Percentiles rank a stretch among this genome's conserved stretches.
Conservation (phyloP, 306 rosid species). For the Cucumis melo region DNA sequence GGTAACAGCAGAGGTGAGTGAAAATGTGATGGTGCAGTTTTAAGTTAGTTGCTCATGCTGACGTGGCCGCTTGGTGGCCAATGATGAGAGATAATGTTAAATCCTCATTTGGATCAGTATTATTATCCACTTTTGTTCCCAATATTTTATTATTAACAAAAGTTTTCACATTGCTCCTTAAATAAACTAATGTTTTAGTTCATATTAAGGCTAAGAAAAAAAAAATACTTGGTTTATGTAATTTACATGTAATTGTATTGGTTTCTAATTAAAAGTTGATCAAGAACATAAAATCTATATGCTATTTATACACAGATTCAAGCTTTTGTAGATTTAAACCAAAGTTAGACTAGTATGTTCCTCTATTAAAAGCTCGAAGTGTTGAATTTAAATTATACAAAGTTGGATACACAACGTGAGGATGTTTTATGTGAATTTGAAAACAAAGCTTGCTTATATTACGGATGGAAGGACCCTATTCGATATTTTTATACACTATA, state of each 20-base stretch:
- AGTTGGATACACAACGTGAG: no score
- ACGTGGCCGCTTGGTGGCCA: slow-evolving; percentile 1
- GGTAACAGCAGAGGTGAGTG: neutral
- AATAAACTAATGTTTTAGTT: neutral
- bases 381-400: no score
- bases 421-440: no score
- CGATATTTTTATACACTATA: no score
- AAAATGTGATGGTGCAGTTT: neutral
- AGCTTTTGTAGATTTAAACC: neutral
- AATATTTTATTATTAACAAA: neutral
- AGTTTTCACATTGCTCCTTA: neutral
- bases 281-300: neutral
- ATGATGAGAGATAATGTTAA: neutral
- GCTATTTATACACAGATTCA: neutral
- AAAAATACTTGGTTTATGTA: neutral
- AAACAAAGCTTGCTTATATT: no score
- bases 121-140: neutral
- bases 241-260: neutral
- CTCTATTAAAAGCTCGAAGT: no score
- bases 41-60: neutral
- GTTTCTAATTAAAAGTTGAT: neutral
- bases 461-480: no score
- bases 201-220: neutral
- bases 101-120: neutral
- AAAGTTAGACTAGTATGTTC: neutral